phyloP scores from a whole-genome alignment of 2,329 filamentous ascomycete species.

The Talaromyces atroroseus region DNA sequence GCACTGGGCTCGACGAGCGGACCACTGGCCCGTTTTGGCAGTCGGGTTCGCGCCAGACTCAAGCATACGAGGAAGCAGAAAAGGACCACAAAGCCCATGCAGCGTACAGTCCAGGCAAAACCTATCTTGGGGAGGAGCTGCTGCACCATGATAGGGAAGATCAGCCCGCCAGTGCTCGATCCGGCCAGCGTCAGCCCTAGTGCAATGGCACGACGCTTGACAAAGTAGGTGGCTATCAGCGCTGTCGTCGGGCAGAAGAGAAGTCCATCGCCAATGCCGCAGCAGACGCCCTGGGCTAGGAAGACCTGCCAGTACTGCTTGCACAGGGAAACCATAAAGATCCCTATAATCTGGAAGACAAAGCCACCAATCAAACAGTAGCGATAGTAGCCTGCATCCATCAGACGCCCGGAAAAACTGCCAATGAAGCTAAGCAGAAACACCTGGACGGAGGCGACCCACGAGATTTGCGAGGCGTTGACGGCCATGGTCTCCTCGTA shows the following conservation, averaged over 20 bases:
- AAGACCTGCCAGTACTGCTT: slow-evolving; percentile 46
- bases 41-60: slow-evolving; percentile 15
- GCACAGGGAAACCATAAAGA: slow-evolving; percentile 42
- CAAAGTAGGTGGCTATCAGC: slow-evolving; percentile 40
- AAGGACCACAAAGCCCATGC: slow-evolving; percentile 9
- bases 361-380: slow-evolving; percentile 23
- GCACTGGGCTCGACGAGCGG: slow-evolving; percentile 9
- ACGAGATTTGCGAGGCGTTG: slow-evolving; percentile 34
- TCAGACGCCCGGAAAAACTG: slow-evolving; percentile 36
- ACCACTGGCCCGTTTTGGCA: slow-evolving; percentile 1
- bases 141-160: slow-evolving; percentile 43
- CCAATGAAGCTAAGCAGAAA: slow-evolving; percentile 40
- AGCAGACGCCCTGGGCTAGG: slow-evolving; percentile 40
- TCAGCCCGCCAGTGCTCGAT: slow-evolving; percentile 36
- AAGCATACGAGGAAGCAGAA: slow-evolving; percentile 1
- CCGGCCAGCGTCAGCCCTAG: slow-evolving; percentile 35
- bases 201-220: slow-evolving; percentile 33
- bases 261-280: slow-evolving; percentile 40
- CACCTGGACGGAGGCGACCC: slow-evolving; percentile 41
- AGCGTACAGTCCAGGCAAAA: slow-evolving; percentile 8
- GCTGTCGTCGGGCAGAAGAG: slow-evolving; percentile 37
- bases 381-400: slow-evolving; percentile 39
- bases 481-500: slow-evolving; percentile 32
- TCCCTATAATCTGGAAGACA: slow-evolving; percentile 36
- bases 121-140: slow-evolving; percentile 22